These are phyloP conservation scores for Phytophthora cajani DNA, from an alignment of 352 stramenopile genomes.

Conservation along the genomic window DNA sequence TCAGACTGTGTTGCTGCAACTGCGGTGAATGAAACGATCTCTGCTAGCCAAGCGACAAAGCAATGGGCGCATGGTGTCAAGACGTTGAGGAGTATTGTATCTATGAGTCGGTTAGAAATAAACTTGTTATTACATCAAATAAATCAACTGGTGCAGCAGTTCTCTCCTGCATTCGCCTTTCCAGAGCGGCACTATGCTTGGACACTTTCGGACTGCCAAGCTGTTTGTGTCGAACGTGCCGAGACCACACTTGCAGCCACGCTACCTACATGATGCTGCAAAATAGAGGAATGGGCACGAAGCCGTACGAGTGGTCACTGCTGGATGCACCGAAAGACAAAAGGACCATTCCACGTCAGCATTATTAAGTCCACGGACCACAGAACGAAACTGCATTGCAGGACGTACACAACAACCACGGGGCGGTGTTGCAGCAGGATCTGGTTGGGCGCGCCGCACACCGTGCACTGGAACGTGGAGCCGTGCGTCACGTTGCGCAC, in stretches of 20 bases:
- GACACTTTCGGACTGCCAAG: not conserved
- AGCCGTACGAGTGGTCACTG: conserved; percentile 42
- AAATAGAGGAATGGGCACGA: conserved; percentile 70
- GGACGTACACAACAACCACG: conserved; percentile 60
- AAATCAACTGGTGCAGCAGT: not conserved
- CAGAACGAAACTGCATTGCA: not conserved
- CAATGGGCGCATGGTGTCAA: too few relatives aligned
- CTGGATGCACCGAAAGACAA: conserved; percentile 8
- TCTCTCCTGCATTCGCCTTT: not conserved
- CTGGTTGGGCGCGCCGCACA: conserved; percentile 65
- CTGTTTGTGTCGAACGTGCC: not conserved
- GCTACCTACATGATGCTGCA: conserved; percentile 69
- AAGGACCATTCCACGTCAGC: not conserved
- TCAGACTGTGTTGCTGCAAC: not conserved
- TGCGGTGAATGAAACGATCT: too few relatives aligned
- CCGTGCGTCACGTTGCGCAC: conserved; percentile 67
- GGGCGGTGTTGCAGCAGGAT: conserved; percentile 55
- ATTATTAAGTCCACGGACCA: not conserved
- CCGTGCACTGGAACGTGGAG: conserved; percentile 65
- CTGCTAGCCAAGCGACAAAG: too few relatives aligned
- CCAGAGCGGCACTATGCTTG: not conserved
- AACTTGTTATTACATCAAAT: conserved; percentile 3
- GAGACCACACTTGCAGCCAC: not conserved
- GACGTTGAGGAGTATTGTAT: too few relatives aligned
- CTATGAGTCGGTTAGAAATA: not conserved